Evolutionary conservation across 2,329 filamentous ascomycete species (phyloP), one percentile per base, ranked within the genome.

Genomic region (Capronia americana): DNA sequence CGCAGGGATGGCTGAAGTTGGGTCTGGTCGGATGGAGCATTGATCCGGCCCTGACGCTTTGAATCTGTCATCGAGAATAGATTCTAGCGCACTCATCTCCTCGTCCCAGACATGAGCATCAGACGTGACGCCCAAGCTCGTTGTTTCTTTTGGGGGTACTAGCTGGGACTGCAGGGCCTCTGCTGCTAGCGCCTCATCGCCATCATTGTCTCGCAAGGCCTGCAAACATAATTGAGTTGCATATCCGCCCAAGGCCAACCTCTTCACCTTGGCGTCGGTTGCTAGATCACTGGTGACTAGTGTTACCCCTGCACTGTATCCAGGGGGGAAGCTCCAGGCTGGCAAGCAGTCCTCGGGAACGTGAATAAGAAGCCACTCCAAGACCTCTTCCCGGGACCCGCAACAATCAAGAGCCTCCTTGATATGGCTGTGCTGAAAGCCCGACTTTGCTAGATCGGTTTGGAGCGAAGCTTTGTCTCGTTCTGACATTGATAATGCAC

Each of bases 331-430:
- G 72, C 92, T 92, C 93, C 94, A 98, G 6, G 86, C 83, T 0
- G 95, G 95, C n/a, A 98, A 81, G 74, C 98, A 95, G 75, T 99
- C 95, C 76, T 99, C 95, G 0, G 95, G 95, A 2, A 99, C 93
- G 78, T 99, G 94, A 59, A 98, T 93, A 57, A 99, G 85, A 17
- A 99, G 85, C 95, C 95, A 99, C 77, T 98, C 94, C 2, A 99
- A 84, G 17, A 92, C 90, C 79, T 99, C 95, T 76, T 97, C 93
- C 32, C 90, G 86, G 76, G 97, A 93, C 77, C 94, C 96, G 81
- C 93, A 97, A 73, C 93, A 88, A 53, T 88, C 88, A 0, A 91
- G 87, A 8, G 95, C 94, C 79, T 99, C 95, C 75, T 96, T 88
- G 48, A 93, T 87, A 75, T 99, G 95, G 73, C 90, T 96, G 73